These are phyloP conservation scores for Dactylis glomerata DNA, from an alignment of 176 grass and related monocot species.

Conservation along the genomic window DNA sequence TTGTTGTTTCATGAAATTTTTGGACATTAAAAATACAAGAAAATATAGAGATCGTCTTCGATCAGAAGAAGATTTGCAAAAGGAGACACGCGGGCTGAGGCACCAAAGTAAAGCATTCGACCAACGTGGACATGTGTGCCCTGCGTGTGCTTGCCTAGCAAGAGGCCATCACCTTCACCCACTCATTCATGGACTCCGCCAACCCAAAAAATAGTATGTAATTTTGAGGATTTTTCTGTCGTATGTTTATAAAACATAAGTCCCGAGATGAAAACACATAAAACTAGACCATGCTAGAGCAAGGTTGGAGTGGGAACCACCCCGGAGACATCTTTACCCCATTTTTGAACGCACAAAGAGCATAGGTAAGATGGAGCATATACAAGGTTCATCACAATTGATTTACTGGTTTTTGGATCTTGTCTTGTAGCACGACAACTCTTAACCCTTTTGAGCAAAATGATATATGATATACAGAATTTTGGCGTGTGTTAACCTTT, in stretches of 20 bases:
- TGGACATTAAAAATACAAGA: neutral
- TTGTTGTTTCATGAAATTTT: no score
- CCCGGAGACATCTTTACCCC: neutral
- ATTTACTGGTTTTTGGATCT: neutral
- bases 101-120: neutral
- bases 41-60: neutral
- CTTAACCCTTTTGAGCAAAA: conserved; percentile 11
- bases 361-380: neutral
- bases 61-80: neutral
- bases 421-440: neutral
- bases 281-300: neutral
- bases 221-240: neutral
- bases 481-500: conserved; percentile 20
- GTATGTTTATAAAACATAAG: neutral
- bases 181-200: neutral
- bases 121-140: neutral
- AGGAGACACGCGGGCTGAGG: neutral
- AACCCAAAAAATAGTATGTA: neutral
- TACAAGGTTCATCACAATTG: neutral
- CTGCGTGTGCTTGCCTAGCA: neutral
- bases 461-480: neutral
- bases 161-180: neutral
- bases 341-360: neutral
- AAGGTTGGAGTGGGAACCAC: no score
- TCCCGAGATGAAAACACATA: neutral